phyloP scores from a whole-genome alignment of 2,329 filamentous ascomycete genomes.

The Ceratocystis alfenasii region DNA sequence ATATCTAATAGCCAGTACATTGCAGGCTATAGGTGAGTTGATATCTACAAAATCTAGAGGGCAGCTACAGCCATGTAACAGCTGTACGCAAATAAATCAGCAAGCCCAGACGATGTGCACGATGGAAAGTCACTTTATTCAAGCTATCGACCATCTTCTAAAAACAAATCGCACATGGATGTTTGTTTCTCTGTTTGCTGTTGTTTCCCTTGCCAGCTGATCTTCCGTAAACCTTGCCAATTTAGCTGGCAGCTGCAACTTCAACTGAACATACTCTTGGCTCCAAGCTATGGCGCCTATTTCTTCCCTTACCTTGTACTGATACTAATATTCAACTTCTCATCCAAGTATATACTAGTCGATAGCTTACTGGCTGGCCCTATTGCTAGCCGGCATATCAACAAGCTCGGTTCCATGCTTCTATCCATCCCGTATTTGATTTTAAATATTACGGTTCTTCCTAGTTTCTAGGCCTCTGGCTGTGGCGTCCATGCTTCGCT shows the following conservation, averaged over 20 bases:
- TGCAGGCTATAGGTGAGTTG: too few species aligned
- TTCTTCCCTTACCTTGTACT: background rate
- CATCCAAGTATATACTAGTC: background rate
- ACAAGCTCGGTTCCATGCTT: background rate
- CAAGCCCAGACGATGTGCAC: too few species aligned
- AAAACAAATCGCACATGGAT: background rate
- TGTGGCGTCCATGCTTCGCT: background rate
- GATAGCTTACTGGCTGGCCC: background rate
- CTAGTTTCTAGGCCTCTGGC: background rate
- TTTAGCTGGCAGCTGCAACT: constrained; percentile 1
- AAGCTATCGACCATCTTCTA: too few species aligned
- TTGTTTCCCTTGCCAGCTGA: background rate
- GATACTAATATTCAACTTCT: background rate
- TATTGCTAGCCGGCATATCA: background rate
- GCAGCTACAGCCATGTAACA: too few species aligned
- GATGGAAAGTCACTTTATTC: too few species aligned
- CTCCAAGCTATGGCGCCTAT: background rate
- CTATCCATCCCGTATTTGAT: background rate
- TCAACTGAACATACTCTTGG: background rate
- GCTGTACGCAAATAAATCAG: background rate
- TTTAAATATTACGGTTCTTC: background rate
- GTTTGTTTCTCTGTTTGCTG: background rate
- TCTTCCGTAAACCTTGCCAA: background rate
- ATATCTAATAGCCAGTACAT: background rate
- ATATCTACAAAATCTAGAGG: too few species aligned